A percentile compares a stretch with the other conserved stretches of the same genome.
These are phyloP conservation scores for Emergomyces africanus DNA, from an alignment of 2,329 filamentous ascomycete species.

Conservation along the genomic window DNA sequence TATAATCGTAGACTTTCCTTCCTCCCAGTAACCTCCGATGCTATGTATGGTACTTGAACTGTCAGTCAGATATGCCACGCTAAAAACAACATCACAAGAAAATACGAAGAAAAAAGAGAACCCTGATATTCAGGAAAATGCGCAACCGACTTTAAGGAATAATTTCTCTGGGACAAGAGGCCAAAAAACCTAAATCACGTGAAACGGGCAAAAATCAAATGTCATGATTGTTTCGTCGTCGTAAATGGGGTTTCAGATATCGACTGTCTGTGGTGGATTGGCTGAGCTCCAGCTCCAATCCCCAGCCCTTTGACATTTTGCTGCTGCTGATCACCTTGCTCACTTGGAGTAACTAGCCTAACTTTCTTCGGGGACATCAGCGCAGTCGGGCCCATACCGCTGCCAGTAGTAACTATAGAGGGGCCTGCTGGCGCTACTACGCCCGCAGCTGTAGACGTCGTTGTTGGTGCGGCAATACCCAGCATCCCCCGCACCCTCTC, in stretches of 20 bases:
- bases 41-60: background rate
- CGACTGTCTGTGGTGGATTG: background rate
- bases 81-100: background rate
- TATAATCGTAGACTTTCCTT: background rate
- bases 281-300: background rate
- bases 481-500: conserved; percentile 34
- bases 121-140: background rate
- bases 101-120: background rate
- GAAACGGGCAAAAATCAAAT: background rate
- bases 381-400: conserved; percentile 18
- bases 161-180: background rate
- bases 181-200: no score
- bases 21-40: background rate
- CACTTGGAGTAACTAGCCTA: conserved; percentile 31
- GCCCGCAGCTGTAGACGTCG: conserved; percentile 11
- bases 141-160: background rate
- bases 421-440: conserved; percentile 11
- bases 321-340: conserved; percentile 21
- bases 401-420: conserved; percentile 8
- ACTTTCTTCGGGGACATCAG: conserved; percentile 33
- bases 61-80: background rate
- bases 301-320: background rate
- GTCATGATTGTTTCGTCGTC: background rate
- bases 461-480: conserved; percentile 18
- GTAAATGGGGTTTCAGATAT: background rate